Evolutionary conservation across 768 basidiomycete species (phyloP), one percentile per base, ranked within the genome.

Genomic region (Tricholoma sp.): DNA sequence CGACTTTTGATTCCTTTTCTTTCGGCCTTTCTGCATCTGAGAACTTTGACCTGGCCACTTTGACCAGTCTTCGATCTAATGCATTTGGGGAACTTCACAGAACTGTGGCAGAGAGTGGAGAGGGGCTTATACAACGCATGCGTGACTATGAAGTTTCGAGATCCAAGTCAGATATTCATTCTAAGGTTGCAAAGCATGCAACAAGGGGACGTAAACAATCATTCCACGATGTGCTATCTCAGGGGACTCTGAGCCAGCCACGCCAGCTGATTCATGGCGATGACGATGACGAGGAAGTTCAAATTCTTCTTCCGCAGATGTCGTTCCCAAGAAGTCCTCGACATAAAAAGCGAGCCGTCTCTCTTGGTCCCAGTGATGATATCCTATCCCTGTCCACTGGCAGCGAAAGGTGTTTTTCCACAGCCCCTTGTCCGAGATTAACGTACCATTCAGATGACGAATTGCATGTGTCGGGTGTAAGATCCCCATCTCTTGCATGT

Each of bases 111-210:
- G 81, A 87, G 61, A 82, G 74, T 59, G 86, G 84, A 17, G 86
- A 89, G 61, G 81, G 83, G 6, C 76, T 89, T 49, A 78, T 90
- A 11, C 79, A 75, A 55, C 83, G 84, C 52, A 89, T 90, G 88
- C 84, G 84, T 54, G 83, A 88, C 60, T 86, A 83, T 65, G 88
- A 89, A 67, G 70, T 75, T 50, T 74, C 76, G 24, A 74, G 82
- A 54, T 78, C 78, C 36, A 70, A 71, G 56, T 71, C 72, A 33
- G 71, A 67, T 51, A 65, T 70, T 12, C 69, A 72, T 55, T 68
- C 68, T 34, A 75, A 74, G 42, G 68, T 72, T 53, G 76, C 74
- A 51, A 73, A 74, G 18, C 57, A 69, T 24, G 73, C 75, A 55
- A 74, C 69, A 63, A 73, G 77, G 57, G 75, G 75, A 15, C 75